phyloP scores from a whole-genome alignment of 2,329 filamentous ascomycete species.

The Westerdykella ornata region DNA sequence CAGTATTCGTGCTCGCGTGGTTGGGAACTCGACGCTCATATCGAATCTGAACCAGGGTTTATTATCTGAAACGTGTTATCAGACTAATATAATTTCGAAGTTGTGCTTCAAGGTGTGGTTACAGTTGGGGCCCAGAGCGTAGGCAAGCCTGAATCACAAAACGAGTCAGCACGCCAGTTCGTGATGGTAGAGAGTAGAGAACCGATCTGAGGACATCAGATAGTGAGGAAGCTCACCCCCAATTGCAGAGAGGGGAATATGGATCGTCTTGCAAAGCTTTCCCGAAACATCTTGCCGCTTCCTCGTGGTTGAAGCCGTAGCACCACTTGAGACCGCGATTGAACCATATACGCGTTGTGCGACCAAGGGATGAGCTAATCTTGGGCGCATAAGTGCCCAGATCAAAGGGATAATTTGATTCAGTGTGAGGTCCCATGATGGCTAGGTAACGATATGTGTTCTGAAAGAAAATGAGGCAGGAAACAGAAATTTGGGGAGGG shows the following conservation, averaged over 20 bases:
- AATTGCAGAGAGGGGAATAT: conserved; percentile 57
- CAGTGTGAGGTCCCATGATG: no score
- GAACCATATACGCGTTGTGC: conserved; percentile 57
- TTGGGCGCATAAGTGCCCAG: conserved; percentile 54
- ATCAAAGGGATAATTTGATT: conserved; percentile 40
- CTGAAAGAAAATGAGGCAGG: no score
- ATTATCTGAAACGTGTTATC: conserved; percentile 44
- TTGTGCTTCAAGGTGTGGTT: no score
- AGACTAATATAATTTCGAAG: no score
- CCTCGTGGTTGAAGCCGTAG: conserved; percentile 71
- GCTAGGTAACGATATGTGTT: no score
- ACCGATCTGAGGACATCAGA: background rate
- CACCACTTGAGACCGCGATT: conserved; percentile 65
- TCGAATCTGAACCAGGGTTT: conserved; percentile 72
- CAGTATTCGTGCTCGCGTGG: conserved; percentile 46
- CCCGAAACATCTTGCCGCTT: conserved; percentile 59
- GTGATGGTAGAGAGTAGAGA: background rate
- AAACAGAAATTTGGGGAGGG: no score
- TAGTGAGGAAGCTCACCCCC: conserved; percentile 44
- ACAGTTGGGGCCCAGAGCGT: conserved; percentile 64
- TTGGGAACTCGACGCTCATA: conserved; percentile 48
- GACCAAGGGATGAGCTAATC: conserved; percentile 48
- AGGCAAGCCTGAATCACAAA: conserved; percentile 45
- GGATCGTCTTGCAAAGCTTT: conserved; percentile 51
- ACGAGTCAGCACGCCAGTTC: background rate